Conservation (phyloP, 2,329 filamentous ascomycete species). For the Thermomyces lanuginosus region DNA sequence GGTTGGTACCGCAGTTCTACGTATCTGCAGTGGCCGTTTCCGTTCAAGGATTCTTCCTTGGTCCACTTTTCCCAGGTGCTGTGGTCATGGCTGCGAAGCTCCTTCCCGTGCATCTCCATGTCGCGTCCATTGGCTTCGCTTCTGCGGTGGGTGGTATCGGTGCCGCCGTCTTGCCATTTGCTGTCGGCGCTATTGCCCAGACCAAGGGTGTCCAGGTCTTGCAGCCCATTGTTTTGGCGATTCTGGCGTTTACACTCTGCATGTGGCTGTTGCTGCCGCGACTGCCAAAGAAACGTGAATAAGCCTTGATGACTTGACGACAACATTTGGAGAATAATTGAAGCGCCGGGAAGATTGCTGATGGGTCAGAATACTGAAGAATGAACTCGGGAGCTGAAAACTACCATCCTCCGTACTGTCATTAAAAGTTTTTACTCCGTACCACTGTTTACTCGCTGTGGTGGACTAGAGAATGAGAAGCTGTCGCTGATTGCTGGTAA, state of each 20-base stretch:
- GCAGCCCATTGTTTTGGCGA: slow-evolving; percentile 42
- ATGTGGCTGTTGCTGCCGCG: slow-evolving; percentile 32
- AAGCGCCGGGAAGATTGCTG: too few relatives aligned
- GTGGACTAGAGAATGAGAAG: too few relatives aligned
- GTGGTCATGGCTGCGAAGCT: slow-evolving; percentile 60
- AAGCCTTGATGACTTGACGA: too few relatives aligned
- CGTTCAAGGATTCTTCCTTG: slow-evolving; percentile 63
- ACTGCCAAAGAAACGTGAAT: slow-evolving; percentile 5
- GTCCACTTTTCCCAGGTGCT: slow-evolving; percentile 60
- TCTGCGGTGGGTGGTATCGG: slow-evolving; percentile 62
- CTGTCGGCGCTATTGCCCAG: slow-evolving; percentile 34
- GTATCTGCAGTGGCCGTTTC: slow-evolving; percentile 56
- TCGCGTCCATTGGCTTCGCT: slow-evolving; percentile 66
- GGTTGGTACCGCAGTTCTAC: slow-evolving; percentile 63
- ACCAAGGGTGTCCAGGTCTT: slow-evolving; percentile 42
- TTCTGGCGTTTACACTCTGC: slow-evolving; percentile 34
- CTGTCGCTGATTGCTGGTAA: too few relatives aligned
- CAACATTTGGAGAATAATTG: too few relatives aligned
- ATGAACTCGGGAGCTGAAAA: too few relatives aligned
- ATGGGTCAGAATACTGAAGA: too few relatives aligned
- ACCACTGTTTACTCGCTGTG: too few relatives aligned
- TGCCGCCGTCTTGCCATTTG: slow-evolving; percentile 34
- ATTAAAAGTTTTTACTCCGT: too few relatives aligned
- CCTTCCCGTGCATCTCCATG: slow-evolving; percentile 55
- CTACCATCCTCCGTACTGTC: too few relatives aligned